Evolutionary conservation across 306 rosid genomes (phyloP).

Genomic region (Castanea sativa): DNA sequence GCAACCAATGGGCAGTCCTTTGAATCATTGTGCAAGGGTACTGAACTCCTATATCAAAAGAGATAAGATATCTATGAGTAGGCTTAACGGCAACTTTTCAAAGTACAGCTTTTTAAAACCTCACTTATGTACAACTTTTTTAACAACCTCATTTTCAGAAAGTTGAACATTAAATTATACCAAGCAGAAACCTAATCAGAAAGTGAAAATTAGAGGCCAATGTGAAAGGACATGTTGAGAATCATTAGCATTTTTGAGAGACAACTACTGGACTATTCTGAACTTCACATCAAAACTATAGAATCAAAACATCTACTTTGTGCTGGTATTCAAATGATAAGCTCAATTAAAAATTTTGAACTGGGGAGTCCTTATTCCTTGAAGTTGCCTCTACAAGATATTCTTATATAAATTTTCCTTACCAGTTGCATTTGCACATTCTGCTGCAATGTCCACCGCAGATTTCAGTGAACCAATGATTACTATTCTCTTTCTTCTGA

Average conservation of each 20-base stretch:
- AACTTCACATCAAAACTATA: not conserved
- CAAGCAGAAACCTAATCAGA: too few species aligned
- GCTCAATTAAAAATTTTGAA: not conserved
- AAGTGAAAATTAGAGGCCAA: not conserved
- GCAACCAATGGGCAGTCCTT: slow-evolving; percentile 40
- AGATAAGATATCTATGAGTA: too few species aligned
- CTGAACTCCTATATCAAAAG: slow-evolving; percentile 24
- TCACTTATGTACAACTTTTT: too few species aligned
- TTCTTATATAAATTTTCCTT: not conserved
- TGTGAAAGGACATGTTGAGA: not conserved
- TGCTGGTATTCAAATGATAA: not conserved
- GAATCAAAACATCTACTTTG: not conserved
- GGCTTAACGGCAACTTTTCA: too few species aligned
- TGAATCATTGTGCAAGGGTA: slow-evolving; percentile 47
- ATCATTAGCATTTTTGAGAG: not conserved
- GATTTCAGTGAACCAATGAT: slow-evolving; percentile 53
- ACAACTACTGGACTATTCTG: not conserved
- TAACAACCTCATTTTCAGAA: too few species aligned
- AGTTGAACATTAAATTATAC: too few species aligned
- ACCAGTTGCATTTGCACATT: slow-evolving; percentile 55
- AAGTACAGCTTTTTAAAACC: too few species aligned
- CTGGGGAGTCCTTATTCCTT: not conserved
- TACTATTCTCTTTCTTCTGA: slow-evolving; percentile 36
- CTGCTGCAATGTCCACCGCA: slow-evolving; percentile 48
- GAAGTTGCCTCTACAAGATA: not conserved